Conservation (phyloP, 805 yeast genomes). For the Yamadazyma olivae region DNA sequence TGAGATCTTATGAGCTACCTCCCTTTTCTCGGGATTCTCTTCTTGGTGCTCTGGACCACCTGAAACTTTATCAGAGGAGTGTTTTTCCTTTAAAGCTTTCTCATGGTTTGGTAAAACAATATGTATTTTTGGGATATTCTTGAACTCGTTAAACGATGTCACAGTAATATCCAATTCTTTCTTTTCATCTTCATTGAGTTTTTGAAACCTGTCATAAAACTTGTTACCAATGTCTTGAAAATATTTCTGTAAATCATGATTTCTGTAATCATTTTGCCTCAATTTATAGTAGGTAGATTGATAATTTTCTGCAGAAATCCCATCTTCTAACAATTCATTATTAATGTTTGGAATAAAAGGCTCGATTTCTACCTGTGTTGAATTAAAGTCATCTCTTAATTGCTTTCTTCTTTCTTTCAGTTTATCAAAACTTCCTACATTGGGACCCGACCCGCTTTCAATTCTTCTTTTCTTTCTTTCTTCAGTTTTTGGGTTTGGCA, state of each 20-base stretch:
- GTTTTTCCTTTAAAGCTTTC: conserved; percentile 22
- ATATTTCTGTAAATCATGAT: conserved; percentile 24
- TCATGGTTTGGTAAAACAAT: conserved; percentile 32
- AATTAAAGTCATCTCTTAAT: conserved; percentile 12
- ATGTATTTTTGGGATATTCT: conserved; percentile 27
- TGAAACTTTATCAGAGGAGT: conserved; percentile 26
- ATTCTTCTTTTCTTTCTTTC: conserved; percentile 20
- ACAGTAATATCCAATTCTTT: conserved; percentile 14
- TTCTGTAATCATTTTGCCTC: conserved; percentile 44
- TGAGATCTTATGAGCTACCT: too few relatives aligned
- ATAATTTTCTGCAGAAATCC: conserved; percentile 43
- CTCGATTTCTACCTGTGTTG: not conserved
- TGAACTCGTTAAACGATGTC: conserved; percentile 24
- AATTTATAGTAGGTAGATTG: conserved; percentile 52
- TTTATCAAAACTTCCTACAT: too few relatives aligned
- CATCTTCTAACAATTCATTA: conserved; percentile 41
- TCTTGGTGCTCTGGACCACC: too few relatives aligned
- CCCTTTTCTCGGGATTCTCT: conserved; percentile 20
- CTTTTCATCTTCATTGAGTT: conserved; percentile 1
- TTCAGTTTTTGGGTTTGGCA: conserved; percentile 14
- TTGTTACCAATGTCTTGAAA: conserved; percentile 20
- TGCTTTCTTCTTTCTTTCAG: conserved; percentile 12
- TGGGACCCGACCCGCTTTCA: not conserved
- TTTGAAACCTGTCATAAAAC: conserved; percentile 10
- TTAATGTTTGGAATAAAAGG: conserved; percentile 30